Evolutionary conservation across 2,329 filamentous ascomycete species (phyloP).

Genomic region (Microdochium trichocladiopsis): DNA sequence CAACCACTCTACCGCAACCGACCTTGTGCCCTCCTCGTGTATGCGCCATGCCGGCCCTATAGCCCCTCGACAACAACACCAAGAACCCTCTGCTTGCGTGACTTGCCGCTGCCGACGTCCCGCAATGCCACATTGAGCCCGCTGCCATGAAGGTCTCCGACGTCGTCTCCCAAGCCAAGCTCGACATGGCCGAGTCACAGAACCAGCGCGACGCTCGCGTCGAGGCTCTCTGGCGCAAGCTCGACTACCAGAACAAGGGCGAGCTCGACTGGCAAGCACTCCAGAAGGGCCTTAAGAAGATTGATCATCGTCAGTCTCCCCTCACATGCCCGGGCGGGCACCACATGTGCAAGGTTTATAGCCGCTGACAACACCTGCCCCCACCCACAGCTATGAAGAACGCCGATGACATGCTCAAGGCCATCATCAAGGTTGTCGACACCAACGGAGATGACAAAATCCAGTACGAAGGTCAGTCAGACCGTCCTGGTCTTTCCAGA

Average conservation of each 20-base stretch:
- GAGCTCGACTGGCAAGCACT: conserved; percentile 79
- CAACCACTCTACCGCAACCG: no score
- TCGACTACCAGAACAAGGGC: conserved; percentile 71
- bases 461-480: conserved; percentile 70
- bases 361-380: conserved; percentile 18
- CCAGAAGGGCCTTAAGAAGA: conserved; percentile 75
- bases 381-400: conserved; percentile 66
- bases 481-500: conserved; percentile 2
- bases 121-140: conserved; percentile 29
- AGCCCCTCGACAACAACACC: background rate
- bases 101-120: conserved; percentile 1
- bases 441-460: conserved; percentile 84
- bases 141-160: conserved; percentile 38
- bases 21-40: background rate
- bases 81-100: background rate
- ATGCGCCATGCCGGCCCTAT: background rate
- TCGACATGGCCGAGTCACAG: conserved; percentile 69
- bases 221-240: conserved; percentile 73
- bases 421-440: conserved; percentile 78
- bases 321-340: background rate
- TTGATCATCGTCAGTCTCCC: conserved; percentile 75
- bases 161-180: conserved; percentile 43
- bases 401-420: conserved; percentile 76
- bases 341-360: no score
- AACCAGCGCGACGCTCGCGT: conserved; percentile 76